phyloP scores from a whole-genome alignment of 192 early-diverging fungal genomes.

The Fimicolochytrium jonesii region DNA sequence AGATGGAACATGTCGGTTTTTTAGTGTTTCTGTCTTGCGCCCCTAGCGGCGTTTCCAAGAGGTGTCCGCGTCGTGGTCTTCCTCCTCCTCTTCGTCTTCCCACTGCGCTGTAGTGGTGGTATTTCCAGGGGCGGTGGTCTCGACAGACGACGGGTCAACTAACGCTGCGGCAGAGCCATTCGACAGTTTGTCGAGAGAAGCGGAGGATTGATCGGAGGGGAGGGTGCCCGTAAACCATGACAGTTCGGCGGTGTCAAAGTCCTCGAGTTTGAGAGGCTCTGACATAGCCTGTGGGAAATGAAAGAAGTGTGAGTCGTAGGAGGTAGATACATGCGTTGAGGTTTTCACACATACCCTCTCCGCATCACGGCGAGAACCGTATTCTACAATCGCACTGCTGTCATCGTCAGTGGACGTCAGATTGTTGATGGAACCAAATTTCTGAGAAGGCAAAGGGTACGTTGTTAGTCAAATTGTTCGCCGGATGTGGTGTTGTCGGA shows the following conservation, averaged over 20 bases:
- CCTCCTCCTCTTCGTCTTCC: too few relatives aligned
- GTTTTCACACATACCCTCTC: slow-evolving; percentile 41
- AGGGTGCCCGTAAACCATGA: background rate
- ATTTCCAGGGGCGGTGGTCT: background rate
- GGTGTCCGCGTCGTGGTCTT: too few relatives aligned
- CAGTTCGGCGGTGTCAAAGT: background rate
- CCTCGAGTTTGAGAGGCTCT: slow-evolving; percentile 9
- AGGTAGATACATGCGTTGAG: background rate
- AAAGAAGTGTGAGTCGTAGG: background rate
- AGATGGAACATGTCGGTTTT: too few relatives aligned
- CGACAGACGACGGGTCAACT: background rate
- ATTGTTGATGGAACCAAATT: slow-evolving; percentile 47
- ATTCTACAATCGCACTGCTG: slow-evolving; percentile 45
- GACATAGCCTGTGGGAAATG: slow-evolving; percentile 1
- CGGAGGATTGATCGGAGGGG: too few relatives aligned
- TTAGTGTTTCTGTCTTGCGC: too few relatives aligned
- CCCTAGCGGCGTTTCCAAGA: too few relatives aligned
- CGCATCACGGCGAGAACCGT: slow-evolving; percentile 51
- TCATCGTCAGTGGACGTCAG: slow-evolving; percentile 42
- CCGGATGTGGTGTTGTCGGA: too few relatives aligned
- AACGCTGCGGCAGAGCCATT: background rate
- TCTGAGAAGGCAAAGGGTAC: slow-evolving; percentile 8
- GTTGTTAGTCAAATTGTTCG: too few relatives aligned
- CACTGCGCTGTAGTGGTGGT: background rate
- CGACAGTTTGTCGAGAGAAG: too few relatives aligned